phyloP scores from a whole-genome alignment of 139 green algal species.

The Chlamydomonas eustigma region DNA sequence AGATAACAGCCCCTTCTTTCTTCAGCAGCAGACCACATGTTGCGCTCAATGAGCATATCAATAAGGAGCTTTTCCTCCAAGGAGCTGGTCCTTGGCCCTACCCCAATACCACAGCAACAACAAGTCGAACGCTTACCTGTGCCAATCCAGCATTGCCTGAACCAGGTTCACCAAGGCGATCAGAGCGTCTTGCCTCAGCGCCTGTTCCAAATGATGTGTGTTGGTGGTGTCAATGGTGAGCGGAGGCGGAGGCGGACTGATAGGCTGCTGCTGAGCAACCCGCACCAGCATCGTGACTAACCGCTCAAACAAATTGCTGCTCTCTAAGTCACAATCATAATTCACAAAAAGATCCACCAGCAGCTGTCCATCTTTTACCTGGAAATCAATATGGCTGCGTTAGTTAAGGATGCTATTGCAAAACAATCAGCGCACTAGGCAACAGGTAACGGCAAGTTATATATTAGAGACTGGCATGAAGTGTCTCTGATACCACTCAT shows the following conservation, averaged over 20 bases:
- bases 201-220: conserved; percentile 32
- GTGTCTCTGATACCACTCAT: no score
- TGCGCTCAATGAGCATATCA: no score
- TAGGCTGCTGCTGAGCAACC: conserved; percentile 23
- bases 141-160: conserved; percentile 68
- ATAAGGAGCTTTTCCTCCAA: no score
- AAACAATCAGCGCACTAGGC: no score
- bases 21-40: no score
- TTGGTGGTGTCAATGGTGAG: conserved; percentile 19
- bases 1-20: no score
- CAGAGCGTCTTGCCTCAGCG: conserved; percentile 65
- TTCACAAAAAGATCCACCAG: conserved; percentile 96
- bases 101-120: not conserved
- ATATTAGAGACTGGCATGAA: no score
- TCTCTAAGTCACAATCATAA: conserved; percentile 93
- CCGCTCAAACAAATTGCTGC: conserved; percentile 86
- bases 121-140: conserved; percentile 29
- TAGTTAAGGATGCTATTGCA: no score
- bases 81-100: no score
- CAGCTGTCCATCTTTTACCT: conserved; percentile 74
- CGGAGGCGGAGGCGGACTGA: not conserved
- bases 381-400: no score
- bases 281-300: conserved; percentile 78
- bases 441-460: no score
- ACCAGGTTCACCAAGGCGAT: conserved; percentile 60